These are phyloP conservation scores for Trichoderma simmonsii DNA, from an alignment of 2,329 filamentous ascomycete species.

Conservation along the genomic window DNA sequence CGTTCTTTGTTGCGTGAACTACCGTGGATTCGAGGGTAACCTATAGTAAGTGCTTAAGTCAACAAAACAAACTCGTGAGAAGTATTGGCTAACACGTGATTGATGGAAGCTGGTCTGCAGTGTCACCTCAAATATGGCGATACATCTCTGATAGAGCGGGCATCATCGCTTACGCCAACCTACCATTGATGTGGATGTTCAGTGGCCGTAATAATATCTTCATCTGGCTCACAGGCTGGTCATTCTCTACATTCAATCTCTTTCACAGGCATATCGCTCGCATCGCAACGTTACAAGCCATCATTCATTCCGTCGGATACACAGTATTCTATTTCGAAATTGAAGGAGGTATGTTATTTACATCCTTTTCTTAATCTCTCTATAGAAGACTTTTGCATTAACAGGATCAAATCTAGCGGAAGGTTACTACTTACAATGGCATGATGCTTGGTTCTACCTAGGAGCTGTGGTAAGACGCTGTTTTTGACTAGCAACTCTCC, in stretches of 20 bases:
- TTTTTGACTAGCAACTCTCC: neutral
- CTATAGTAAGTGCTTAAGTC: neutral
- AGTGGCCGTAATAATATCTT: constrained; percentile 44
- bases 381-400: neutral
- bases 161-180: neutral
- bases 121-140: constrained; percentile 2
- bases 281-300: constrained; percentile 54
- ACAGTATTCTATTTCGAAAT: constrained; percentile 20
- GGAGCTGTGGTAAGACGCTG: constrained; percentile 14
- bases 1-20: constrained; percentile 1
- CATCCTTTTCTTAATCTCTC: neutral
- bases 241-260: constrained; percentile 58
- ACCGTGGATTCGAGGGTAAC: neutral
- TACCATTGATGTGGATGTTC: constrained; percentile 6
- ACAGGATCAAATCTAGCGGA: neutral
- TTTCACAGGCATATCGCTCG: constrained; percentile 62
- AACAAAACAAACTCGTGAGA: neutral
- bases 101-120: neutral
- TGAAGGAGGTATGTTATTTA: neutral
- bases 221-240: constrained; percentile 61
- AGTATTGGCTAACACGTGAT: neutral
- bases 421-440: neutral
- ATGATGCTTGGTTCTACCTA: neutral
- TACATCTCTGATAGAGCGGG: neutral
- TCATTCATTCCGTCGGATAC: constrained; percentile 44